Evolutionary conservation across 2,329 filamentous ascomycete genomes (phyloP), one percentile per base, ranked within the genome.

Genomic region (Cytospora leucostoma): DNA sequence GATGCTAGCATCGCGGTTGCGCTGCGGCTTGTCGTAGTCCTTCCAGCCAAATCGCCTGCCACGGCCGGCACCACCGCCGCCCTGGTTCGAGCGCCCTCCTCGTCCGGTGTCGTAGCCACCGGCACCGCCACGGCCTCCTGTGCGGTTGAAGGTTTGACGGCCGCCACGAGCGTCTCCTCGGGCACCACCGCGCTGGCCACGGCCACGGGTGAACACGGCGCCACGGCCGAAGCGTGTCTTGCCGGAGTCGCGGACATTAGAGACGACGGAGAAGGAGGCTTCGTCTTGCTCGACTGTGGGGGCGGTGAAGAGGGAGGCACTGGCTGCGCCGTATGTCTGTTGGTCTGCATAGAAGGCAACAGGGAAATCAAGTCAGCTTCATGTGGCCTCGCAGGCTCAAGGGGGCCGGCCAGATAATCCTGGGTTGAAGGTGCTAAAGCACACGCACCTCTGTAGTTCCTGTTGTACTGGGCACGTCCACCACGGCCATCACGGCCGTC

Each of bases 21-120:
- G 89, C 77, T 94, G 87, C 66, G 95, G 95, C 88, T 98, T 98
- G 82, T 99, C 95, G 76, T 93, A 97, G 76, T 99, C 95, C 80
- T 95, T 96, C 94, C 95, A 98, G 75, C 95, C 95, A 73, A 97
- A 97, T 70, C 95, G 88, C 70, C 95, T 89, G 58, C 92, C 88
- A 68, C 90, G 82, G 53, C 88, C 87, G 71, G 88, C 88, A 70
- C 82, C 72, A 38, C 72, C 82, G 64, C 81, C 79, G 68, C 84
- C 83, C 68, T 85, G 84, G 70, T 63, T 63, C 21, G 52, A 49
- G 17, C 64, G 56, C 21, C 64, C 64, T 19, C 64, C 64, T 5
- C 64, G 64, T 32, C 40, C 60, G 17, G 56, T 38, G 7, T 65
- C 61, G 34, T 85, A 83, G 72, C 91, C 87, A 60, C 87, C 89